Conservation (phyloP, 1,284 basidiomycete species). For the Malassezia furfur region DNA sequence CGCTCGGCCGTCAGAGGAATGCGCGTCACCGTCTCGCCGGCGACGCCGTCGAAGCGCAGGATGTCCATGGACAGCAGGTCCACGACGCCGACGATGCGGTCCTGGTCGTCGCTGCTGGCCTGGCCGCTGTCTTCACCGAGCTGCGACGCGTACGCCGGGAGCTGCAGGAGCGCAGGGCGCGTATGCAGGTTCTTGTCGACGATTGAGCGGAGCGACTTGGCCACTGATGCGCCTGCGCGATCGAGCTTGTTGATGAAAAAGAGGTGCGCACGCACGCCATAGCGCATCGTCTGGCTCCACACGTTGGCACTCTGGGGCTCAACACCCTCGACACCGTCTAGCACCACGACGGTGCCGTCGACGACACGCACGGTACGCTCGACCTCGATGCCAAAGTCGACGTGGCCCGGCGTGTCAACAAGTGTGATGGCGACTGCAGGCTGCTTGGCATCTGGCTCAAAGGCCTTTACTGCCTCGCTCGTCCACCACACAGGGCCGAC, state of each 20-base stretch:
- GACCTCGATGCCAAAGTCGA: conserved; percentile 88
- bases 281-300: conserved; percentile 75
- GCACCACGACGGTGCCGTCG: conserved; percentile 74
- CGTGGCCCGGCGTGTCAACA: conserved; percentile 82
- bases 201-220: conserved; percentile 61
- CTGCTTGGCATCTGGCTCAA: too few species aligned
- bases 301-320: conserved; percentile 81
- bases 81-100: conserved; percentile 58
- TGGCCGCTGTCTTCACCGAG: conserved; percentile 56
- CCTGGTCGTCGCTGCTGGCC: conserved; percentile 65
- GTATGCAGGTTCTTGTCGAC: conserved; percentile 61
- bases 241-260: conserved; percentile 82
- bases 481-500: conserved; percentile 72
- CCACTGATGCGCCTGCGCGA: conserved; percentile 68
- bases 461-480: background rate
- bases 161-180: conserved; percentile 61
- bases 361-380: conserved; percentile 80
- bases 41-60: conserved; percentile 29
- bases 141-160: conserved; percentile 63
- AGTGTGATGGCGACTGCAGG: conserved; percentile 59
- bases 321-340: conserved; percentile 82
- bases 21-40: conserved; percentile 25
- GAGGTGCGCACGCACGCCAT: conserved; percentile 65
- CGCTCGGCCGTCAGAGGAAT: conserved; percentile 15
- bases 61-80: conserved; percentile 33